Percentiles rank a stretch among this genome's conserved stretches.
These are phyloP conservation scores for Xylariaceae sp. DNA, from an alignment of 2,329 filamentous ascomycete species.

Conservation along the genomic window DNA sequence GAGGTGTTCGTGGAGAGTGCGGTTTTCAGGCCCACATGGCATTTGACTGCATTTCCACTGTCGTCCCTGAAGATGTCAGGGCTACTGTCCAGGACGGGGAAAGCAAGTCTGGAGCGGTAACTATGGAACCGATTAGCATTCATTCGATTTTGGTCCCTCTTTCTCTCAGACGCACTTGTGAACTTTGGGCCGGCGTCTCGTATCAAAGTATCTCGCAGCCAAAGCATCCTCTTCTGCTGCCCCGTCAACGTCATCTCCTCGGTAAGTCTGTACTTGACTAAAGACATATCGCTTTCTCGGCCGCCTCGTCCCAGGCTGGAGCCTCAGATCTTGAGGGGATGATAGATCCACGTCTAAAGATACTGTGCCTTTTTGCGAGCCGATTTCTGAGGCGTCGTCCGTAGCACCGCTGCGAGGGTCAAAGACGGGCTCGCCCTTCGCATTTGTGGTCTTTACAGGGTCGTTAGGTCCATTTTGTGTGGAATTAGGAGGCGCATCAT, in stretches of 20 bases:
- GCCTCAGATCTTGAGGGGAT: conserved; percentile 35
- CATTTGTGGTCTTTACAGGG: conserved; percentile 20
- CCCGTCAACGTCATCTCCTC: conserved; percentile 26
- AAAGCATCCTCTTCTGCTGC: conserved; percentile 21
- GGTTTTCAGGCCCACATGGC: conserved; percentile 46
- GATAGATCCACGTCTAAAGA: conserved; percentile 38
- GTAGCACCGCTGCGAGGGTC: conserved; percentile 33
- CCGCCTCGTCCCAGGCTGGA: conserved; percentile 22
- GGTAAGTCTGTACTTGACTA: conserved; percentile 37
- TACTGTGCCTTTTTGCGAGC: conserved; percentile 28
- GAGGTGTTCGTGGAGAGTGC: conserved; percentile 68
- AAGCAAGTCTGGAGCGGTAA: conserved; percentile 53
- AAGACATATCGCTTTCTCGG: conserved; percentile 35
- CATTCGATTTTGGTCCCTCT: not conserved
- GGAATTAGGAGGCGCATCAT: conserved; percentile 38
- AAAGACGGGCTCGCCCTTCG: conserved; percentile 28
- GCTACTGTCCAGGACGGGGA: conserved; percentile 78
- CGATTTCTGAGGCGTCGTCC: conserved; percentile 24
- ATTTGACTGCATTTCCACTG: conserved; percentile 32
- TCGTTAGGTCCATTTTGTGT: conserved; percentile 23
- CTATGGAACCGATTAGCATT: conserved; percentile 28
- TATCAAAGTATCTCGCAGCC: conserved; percentile 12
- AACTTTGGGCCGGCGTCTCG: conserved; percentile 26
- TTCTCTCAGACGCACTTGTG: conserved; percentile 27
- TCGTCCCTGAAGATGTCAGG: conserved; percentile 62